Percentiles rank a stretch among this genome's conserved stretches.
phyloP scores from a whole-genome alignment of 345 rosid species.

The Brassica cretica region DNA sequence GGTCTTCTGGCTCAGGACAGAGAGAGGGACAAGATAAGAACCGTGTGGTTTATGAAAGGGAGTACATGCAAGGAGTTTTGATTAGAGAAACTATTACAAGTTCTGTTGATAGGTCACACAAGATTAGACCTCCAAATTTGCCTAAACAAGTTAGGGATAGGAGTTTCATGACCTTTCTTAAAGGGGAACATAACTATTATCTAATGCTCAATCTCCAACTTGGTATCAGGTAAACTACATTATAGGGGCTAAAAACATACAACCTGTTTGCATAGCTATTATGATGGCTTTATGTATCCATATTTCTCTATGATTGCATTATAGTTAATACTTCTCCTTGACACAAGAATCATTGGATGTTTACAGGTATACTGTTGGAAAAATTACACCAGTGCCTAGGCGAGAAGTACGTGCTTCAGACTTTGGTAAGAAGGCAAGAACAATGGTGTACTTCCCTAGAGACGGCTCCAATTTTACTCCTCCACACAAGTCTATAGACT shows the following conservation, averaged over 20 bases:
- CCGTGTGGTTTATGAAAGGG: constrained; percentile 68
- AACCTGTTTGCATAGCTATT: constrained; percentile 2
- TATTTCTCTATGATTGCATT: neutral
- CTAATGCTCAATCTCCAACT: constrained; percentile 91
- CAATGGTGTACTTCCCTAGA: constrained; percentile 81
- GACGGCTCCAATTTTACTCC: constrained; percentile 90
- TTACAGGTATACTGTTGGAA: constrained; percentile 92
- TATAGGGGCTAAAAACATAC: neutral
- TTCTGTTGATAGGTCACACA: constrained; percentile 41
- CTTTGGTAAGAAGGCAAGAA: constrained; percentile 92
- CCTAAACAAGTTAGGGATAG: constrained; percentile 52
- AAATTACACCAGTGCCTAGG: constrained; percentile 88
- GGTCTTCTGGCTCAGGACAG: constrained; percentile 44
- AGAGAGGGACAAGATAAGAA: constrained; percentile 44
- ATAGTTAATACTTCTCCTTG: neutral
- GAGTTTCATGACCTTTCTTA: constrained; percentile 46
- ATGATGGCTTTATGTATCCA: constrained; percentile 17
- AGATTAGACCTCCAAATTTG: constrained; percentile 48
- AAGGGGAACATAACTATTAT: constrained; percentile 55
- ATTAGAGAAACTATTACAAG: constrained; percentile 57
- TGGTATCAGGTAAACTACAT: constrained; percentile 76
- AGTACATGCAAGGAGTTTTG: constrained; percentile 89
- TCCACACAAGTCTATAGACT: constrained; percentile 78
- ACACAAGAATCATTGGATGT: neutral
- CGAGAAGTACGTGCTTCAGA: constrained; percentile 89